phyloP scores from a whole-genome alignment of 2,329 filamentous ascomycete genomes.

The Aplosporella prunicola region DNA sequence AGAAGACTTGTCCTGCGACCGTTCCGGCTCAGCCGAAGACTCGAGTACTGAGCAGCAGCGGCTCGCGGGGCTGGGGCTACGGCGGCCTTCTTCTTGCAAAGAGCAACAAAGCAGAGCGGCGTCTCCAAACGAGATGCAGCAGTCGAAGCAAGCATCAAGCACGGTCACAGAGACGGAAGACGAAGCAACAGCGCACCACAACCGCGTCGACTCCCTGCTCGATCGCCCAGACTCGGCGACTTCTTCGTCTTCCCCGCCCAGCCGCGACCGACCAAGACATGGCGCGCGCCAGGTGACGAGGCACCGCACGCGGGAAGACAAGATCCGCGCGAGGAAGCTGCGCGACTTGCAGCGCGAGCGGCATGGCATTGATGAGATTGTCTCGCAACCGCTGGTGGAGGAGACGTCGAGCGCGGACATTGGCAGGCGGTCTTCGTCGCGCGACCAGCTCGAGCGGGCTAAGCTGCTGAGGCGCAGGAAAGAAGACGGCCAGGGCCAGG shows the following conservation, averaged over 20 bases:
- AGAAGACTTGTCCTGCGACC: too few species aligned
- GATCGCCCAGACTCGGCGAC: not conserved
- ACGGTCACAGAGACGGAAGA: too few species aligned
- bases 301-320: constrained; percentile 18
- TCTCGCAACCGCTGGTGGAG: constrained; percentile 6
- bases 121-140: constrained; percentile 1
- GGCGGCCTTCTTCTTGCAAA: too few species aligned
- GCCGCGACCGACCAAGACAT: not conserved
- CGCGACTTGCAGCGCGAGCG: constrained; percentile 16
- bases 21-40: too few species aligned
- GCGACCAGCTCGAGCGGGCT: constrained; percentile 2
- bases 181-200: not conserved
- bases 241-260: not conserved
- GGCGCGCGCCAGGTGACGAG: not conserved
- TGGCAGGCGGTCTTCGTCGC: not conserved
- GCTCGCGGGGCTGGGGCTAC: too few species aligned
- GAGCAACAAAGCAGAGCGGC: too few species aligned
- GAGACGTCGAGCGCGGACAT: not conserved
- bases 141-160: too few species aligned
- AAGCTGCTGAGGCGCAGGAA: not conserved
- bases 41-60: too few species aligned
- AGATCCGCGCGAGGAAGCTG: constrained; percentile 23
- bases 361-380: constrained; percentile 12
- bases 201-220: constrained; percentile 6
- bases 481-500: not conserved